These are phyloP conservation scores for Podila horticola DNA, from an alignment of 192 early-diverging fungal species.

Conservation along the genomic window DNA sequence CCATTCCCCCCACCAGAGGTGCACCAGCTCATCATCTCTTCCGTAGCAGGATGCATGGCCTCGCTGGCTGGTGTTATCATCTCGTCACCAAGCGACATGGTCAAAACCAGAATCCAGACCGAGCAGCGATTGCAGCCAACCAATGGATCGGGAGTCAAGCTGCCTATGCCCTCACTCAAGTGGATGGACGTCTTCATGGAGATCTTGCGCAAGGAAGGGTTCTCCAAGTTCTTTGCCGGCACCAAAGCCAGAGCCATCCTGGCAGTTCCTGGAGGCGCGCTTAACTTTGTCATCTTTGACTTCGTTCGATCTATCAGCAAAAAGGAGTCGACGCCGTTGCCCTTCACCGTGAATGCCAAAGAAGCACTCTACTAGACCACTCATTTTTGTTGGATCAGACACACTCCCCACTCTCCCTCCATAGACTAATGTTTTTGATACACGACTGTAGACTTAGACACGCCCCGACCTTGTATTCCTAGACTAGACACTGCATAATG, in stretches of 20 bases:
- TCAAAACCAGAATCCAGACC: conserved; percentile 54
- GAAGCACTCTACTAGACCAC: background rate
- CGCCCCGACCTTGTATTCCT: too few relatives aligned
- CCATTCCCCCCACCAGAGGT: conserved; percentile 46
- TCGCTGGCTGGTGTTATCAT: conserved; percentile 33
- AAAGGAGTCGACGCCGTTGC: conserved; percentile 4
- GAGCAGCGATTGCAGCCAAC: conserved; percentile 42
- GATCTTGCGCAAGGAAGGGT: conserved; percentile 49
- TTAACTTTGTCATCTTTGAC: conserved; percentile 58
- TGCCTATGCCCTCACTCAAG: conserved; percentile 40
- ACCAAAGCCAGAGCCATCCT: conserved; percentile 42
- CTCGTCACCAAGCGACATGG: conserved; percentile 52
- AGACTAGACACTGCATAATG: too few relatives aligned
- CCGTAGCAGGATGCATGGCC: conserved; percentile 38
- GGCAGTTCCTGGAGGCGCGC: conserved; percentile 51
- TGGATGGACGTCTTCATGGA: conserved; percentile 51
- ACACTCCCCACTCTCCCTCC: background rate
- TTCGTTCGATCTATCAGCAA: conserved; percentile 47
- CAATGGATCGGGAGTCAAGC: conserved; percentile 30
- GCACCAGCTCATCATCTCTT: conserved; percentile 41
- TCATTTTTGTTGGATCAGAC: background rate
- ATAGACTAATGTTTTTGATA: background rate
- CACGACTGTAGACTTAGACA: background rate
- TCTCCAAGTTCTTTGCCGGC: conserved; percentile 44
- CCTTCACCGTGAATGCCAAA: background rate